Base-by-base conservation (phyloP, 2,329 filamentous ascomycete species). In the Macrophomina phaseolina region DNA sequence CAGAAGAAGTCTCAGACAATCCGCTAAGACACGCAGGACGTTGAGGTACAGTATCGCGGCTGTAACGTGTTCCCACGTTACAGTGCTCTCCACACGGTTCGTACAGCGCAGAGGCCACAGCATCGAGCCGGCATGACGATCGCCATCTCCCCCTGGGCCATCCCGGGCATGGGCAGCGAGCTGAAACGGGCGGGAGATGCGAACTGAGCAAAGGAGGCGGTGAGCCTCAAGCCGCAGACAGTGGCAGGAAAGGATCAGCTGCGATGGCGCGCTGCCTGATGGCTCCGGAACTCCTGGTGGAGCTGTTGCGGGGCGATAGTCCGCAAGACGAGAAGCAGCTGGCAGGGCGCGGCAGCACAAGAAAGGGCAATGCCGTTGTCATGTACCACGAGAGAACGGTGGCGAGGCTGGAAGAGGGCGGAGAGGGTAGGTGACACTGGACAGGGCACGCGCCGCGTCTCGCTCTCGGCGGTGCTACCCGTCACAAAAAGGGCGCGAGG, bases 21-120 rank as follows among this genome's bases (percentile, higher is more conserved):
- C 49, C 45, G 58, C 45, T 38, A 62, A 62, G 58, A 62, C 58
- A 61, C n/a, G 56, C 56, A 61, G 56, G 14, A 48, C 56, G 56
- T 34, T 34, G 38, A 34, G 40, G 28, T 18, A 46, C 56, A 28
- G 28, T 18, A 46, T 40, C 42, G 58, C 58, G 58, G 58, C 42
- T 51, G 58, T 28, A 49, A 62, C 58, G 45, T 38, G 58, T 3
- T 30, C 49, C 14, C 9, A 18, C 32, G 58, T 49, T 38, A 16
- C 58, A 62, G 28, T 48, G 42, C 42, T 61, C 58, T 42, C 58
- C 42, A 61, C 51, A 53, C 12, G 30, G 28, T 34, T 55, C 52
- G 52, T 55, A 55, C 32, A n/a, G 52, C 34, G 58, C 32, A 42
- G 42, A 16, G 38, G 28, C 16, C 58, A 49, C 58, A 30, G 34